Base-by-base conservation (phyloP, 345 rosid species). In the Leavenworthia alabamica region DNA sequence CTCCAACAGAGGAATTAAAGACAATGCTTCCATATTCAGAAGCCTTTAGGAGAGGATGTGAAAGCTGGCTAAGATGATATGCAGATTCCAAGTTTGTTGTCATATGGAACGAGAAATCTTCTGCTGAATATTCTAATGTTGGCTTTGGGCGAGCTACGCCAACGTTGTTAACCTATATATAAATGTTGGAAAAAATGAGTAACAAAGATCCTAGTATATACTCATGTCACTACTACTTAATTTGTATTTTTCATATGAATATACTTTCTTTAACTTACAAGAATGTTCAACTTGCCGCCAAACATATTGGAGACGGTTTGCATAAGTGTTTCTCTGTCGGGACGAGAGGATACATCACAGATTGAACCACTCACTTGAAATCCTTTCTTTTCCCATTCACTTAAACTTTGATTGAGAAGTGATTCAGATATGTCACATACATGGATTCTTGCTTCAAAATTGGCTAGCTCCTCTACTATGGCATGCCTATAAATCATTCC, bases 331-430 rank as follows among this genome's bases (percentile, higher is more conserved):
- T 67, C 71, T 40, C 71, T 47, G 19, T 14, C 26, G 7, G 71
- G n/a, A 1, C 40, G 57, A 10, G 71, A 67, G 0, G 72, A 39
- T 67, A 57, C 72, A 57, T 67, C 58, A 47, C 71, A 66, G 4
- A 47, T 14, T 22, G 60, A 56, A 37, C 46, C 46, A 22, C 60
- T 55, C n/a, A 55, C 60, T 23, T 13, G 60, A 66, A 66, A 56
- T 9, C 64, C 63, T 47, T 66, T 66, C 17, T 56, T 47, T 17
- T 46, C 57, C 71, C 71, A 66, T 9, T 46, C 49, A 0, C 28
- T 36, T 66, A 66, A 27, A 17, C 71, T 55, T 55, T 56, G 31
- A 36, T 46, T 56, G 1, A 66, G 48, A 0, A 23, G 8, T 7
- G 22, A 37, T 37, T 56, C 46, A 56, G 46, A 56, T 56, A 56